Base-by-base conservation (phyloP, 768 basidiomycete species). In the Termitomyces eurrhizus region DNA sequence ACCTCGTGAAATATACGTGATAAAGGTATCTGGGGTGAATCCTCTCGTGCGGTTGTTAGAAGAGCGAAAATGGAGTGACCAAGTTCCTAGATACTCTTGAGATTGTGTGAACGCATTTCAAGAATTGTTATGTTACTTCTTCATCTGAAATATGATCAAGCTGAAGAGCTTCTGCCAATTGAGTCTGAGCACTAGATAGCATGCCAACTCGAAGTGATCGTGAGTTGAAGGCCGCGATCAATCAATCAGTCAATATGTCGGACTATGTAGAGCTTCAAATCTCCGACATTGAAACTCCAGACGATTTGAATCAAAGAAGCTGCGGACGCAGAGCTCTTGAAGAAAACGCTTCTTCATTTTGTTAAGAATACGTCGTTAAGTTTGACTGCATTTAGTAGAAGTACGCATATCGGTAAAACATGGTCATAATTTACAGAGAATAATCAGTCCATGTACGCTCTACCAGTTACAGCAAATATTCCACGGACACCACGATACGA, bases 1-100 rank as follows among this genome's bases (percentile, higher is more conserved):
- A 79, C 67, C 14, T 71, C 62, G 26, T 68, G 66, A 54, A 71
- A 72, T 39, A 78, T 67, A 35, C 73, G 71, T 4, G 68, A 65
- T n/a, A 78, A 65, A 5, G 67, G 68, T 24, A 68, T 63, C 37
- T 39, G 39, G 29, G 75, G 72, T 18, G 66, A 56, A 26, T 61
- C 60, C 61, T 78, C 77, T 37, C 71, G 67, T 18, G 66, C 52
- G 36, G 59, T 67, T 6, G 72, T 73, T 3, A 80, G 53, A 39
- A 78, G 69, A 32, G 74, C 73, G 16, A 72, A 63, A 32, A 79
- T 65, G 2, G 60, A 59, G 18, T 24, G 56, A 24, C 52, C 52
- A 18, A 65, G 58, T 35, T 65, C 61, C 64, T 65, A 24, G 1
- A 49, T 36, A 29, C 2, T 7, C 9, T 33, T 57, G 48, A 50